A percentile compares a stretch with the other conserved stretches of the same genome.
phyloP scores from a whole-genome alignment of 2,329 filamentous ascomycete species.

The Aureobasidium leucospermi region DNA sequence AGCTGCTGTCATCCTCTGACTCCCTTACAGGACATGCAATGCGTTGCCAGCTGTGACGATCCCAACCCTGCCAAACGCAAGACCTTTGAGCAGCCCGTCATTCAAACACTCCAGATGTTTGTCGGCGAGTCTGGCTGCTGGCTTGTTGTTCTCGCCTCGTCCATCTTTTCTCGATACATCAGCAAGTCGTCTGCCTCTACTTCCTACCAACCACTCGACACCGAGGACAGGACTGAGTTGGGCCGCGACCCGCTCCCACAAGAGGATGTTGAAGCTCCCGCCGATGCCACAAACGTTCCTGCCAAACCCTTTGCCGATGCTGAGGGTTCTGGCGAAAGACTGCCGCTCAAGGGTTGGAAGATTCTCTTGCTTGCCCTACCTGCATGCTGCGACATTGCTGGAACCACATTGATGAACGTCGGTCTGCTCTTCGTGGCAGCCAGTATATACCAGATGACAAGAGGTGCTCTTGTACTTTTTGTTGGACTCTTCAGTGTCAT shows the following conservation, averaged over 20 bases:
- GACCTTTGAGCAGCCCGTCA: conserved; percentile 87
- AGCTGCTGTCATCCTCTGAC: conserved; percentile 14
- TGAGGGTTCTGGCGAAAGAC: conserved; percentile 30
- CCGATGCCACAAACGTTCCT: conserved; percentile 33
- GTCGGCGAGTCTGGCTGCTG: conserved; percentile 93
- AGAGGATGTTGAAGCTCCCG: conserved; percentile 14
- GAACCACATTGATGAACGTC: conserved; percentile 95
- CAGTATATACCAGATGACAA: conserved; percentile 97
- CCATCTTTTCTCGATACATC: conserved; percentile 51
- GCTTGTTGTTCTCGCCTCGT: conserved; percentile 71
- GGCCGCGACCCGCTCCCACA: neutral
- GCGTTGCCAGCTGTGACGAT: conserved; percentile 78
- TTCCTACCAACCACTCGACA: conserved; percentile 14
- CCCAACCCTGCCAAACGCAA: conserved; percentile 57
- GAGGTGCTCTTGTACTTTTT: conserved; percentile 88
- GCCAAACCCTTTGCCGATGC: conserved; percentile 47
- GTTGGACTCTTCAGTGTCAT: conserved; percentile 92
- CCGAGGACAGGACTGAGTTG: conserved; percentile 10
- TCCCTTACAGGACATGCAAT: conserved; percentile 76
- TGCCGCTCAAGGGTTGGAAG: conserved; percentile 60
- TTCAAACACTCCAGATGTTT: conserved; percentile 97
- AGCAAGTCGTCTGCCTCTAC: neutral
- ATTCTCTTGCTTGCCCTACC: conserved; percentile 74
- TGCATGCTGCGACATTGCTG: conserved; percentile 86
- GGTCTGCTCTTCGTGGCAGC: conserved; percentile 89